Evolutionary conservation across 768 basidiomycete genomes (phyloP).

Genomic region (Sistotremastrum niveocremeum): DNA sequence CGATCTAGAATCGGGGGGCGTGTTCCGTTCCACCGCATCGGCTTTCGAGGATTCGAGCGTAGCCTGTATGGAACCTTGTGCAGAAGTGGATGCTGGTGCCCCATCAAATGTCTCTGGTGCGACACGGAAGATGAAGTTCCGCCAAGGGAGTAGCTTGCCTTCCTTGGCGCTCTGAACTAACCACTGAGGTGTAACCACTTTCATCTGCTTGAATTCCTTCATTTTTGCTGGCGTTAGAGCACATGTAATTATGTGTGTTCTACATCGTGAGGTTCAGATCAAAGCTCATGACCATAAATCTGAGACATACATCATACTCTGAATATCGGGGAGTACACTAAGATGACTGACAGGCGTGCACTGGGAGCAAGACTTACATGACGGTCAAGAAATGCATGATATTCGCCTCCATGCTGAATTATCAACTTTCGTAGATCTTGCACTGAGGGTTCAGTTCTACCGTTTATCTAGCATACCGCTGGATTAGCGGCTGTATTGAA

Average conservation of each 20-base stretch:
- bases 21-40: too few species aligned
- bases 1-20: too few species aligned
- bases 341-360: neutral
- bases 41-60: too few species aligned
- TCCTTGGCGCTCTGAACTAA: constrained; percentile 64
- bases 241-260: constrained; percentile 86
- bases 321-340: too few species aligned
- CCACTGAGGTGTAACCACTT: constrained; percentile 84
- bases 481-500: neutral
- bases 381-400: constrained; percentile 69
- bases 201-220: constrained; percentile 79
- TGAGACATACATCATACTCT: too few species aligned
- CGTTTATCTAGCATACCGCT: constrained; percentile 54
- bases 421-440: constrained; percentile 75
- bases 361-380: constrained; percentile 38
- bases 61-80: too few species aligned
- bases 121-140: constrained; percentile 43
- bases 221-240: constrained; percentile 85
- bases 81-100: too few species aligned
- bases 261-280: constrained; percentile 13
- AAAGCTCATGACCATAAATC: too few species aligned
- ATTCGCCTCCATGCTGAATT: constrained; percentile 69
- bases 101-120: neutral
- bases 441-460: constrained; percentile 75
- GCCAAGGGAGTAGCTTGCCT: constrained; percentile 67